Evolutionary conservation across 768 basidiomycete genomes (phyloP).

Genomic region (Epithele typhae): DNA sequence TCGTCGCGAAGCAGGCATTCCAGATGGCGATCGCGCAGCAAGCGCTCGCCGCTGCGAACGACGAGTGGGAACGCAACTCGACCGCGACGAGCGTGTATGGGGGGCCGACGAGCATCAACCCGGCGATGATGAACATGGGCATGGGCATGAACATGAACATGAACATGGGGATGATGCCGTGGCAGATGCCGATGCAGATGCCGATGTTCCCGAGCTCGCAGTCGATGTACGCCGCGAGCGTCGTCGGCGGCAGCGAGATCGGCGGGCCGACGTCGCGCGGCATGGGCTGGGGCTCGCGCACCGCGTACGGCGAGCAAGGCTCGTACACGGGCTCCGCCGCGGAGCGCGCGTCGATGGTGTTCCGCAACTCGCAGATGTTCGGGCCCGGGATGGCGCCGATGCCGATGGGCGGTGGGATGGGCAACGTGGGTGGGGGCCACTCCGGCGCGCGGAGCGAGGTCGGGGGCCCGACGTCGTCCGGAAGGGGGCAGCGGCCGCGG

Average conservation of each 20-base stretch:
- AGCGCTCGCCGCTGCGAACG: constrained; percentile 82
- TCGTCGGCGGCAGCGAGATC: constrained; percentile 47
- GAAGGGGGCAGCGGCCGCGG: constrained; percentile 21
- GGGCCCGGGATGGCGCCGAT: constrained; percentile 2
- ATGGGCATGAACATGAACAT: constrained; percentile 23
- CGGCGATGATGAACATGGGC: constrained; percentile 25
- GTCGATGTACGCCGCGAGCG: constrained; percentile 66
- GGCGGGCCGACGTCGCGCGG: constrained; percentile 33
- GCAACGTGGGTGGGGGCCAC: constrained; percentile 1
- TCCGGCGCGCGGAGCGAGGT: constrained; percentile 11
- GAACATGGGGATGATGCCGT: constrained; percentile 21
- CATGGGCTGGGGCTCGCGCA: constrained; percentile 49
- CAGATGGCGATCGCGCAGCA: constrained; percentile 90
- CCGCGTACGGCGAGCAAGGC: constrained; percentile 68
- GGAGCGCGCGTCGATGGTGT: constrained; percentile 23
- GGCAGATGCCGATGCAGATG: constrained; percentile 32
- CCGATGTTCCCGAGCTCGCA: constrained; percentile 47
- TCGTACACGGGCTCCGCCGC: constrained; percentile 28
- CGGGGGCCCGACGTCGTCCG: constrained; percentile 13
- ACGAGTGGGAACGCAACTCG: constrained; percentile 87
- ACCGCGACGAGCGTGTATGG: constrained; percentile 32
- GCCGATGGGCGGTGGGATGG: neutral
- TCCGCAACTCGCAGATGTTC: constrained; percentile 12
- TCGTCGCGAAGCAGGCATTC: constrained; percentile 84
- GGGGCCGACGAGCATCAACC: constrained; percentile 27